Evolutionary conservation across 768 basidiomycete species (phyloP).

Genomic region (Tylopilus sp.): DNA sequence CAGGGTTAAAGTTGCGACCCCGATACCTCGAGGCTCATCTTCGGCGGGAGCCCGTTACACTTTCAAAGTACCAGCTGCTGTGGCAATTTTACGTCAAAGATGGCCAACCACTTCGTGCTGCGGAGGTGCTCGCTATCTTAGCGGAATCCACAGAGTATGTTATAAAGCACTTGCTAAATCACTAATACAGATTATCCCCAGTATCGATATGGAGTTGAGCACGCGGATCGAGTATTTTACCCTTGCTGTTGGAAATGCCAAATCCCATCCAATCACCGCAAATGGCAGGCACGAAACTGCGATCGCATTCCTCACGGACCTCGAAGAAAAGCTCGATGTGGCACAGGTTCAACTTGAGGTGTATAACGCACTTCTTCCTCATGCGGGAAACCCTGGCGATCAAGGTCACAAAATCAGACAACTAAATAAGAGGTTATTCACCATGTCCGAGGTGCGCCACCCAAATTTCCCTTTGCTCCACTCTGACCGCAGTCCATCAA

Average conservation of each 20-base stretch:
- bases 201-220: slow-evolving; percentile 66
- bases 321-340: slow-evolving; percentile 96
- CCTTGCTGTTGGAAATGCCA: slow-evolving; percentile 92
- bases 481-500: slow-evolving; percentile 31
- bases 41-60: slow-evolving; percentile 71
- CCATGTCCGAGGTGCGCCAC: slow-evolving; percentile 74
- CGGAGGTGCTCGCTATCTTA: slow-evolving; percentile 75
- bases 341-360: slow-evolving; percentile 96
- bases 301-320: slow-evolving; percentile 91
- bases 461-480: neutral
- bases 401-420: slow-evolving; percentile 59
- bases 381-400: slow-evolving; percentile 56
- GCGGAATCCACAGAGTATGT: slow-evolving; percentile 83
- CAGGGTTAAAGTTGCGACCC: slow-evolving; percentile 64
- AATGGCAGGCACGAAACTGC: slow-evolving; percentile 80
- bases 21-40: slow-evolving; percentile 88
- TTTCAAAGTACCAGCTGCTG: slow-evolving; percentile 81
- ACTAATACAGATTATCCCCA: slow-evolving; percentile 25
- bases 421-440: slow-evolving; percentile 62
- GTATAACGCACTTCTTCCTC: slow-evolving; percentile 61
- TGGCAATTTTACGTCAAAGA: slow-evolving; percentile 98
- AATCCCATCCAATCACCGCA: slow-evolving; percentile 83
- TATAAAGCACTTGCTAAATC: neutral
- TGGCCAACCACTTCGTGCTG: slow-evolving; percentile 82
- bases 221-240: slow-evolving; percentile 88